Base-by-base conservation (phyloP, 208 protist species). In the Trypanosoma congolense region DNA sequence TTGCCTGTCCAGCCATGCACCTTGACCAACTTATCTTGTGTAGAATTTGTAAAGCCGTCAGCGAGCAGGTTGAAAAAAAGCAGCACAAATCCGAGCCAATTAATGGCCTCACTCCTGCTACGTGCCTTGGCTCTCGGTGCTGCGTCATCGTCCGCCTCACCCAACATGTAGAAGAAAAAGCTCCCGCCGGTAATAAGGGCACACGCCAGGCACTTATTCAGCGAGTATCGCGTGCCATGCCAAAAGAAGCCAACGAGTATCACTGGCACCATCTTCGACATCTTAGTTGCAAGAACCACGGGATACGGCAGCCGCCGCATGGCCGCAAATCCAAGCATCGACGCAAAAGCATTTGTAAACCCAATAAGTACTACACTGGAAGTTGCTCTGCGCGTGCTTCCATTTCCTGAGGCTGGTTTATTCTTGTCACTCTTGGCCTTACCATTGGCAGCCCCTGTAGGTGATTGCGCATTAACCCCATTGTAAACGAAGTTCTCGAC, bases 221-320 rank as follows among this genome's bases (percentile, higher is more conserved):
- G 12, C 2, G 77, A 69, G 65, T 90, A 93, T 21, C 73, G 79
- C 14, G 61, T 80, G 49, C 75, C 65, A 47, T 93, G 60, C 68
- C 74, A 87, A 26, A 87, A 36, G 33, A 80, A 76, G 8, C 87
- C 87, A 16, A 93, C 77, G 12, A 90, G 31, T 62, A 93, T 83
- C 2, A 88, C 78, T 0, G 87, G 87, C 14, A 93, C 60, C 83
- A 93, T 90, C 65, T 93, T 93, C 25, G 61, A 73, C 87, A 93
- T 93, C 62, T 93, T 93, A 6, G 77, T 66, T 0, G 83, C 75
- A 18, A 93, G 73, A 43, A 85, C 67, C 10, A 93, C 73, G 0
- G 87, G 87, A 61, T 80, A 93, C 18, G 83, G 68, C 31, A 93
- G 66, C 1, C 70, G 82, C 6, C 83, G 80, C 87, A 93, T 90